Base-by-base conservation (phyloP, 768 basidiomycete genomes). In the Psilocybe sp. region DNA sequence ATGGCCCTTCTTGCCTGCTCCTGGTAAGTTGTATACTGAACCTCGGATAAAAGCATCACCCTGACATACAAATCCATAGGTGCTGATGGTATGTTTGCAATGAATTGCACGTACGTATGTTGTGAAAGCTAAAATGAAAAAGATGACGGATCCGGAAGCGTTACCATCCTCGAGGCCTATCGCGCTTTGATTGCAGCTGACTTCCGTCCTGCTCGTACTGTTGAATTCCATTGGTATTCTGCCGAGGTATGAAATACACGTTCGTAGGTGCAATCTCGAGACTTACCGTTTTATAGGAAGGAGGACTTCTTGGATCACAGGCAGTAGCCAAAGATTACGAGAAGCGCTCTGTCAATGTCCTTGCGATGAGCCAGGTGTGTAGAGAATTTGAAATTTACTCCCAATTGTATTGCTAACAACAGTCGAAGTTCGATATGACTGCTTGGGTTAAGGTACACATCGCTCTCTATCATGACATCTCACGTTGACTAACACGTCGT, bases 191-290 rank as follows among this genome's bases (percentile, higher is more conserved):
- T 91, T 55, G 75, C 78, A 20, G 77, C 84, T 34, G 80, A 83
- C 61, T 91, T 85, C 74, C 77, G 65, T 37, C 89, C 89, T 45
- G 68, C 73, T 51, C 78, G 79, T 39, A 71, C 82, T 5, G 74
- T 91, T 32, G 87, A 92, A 61, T 91, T 91, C 65, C 87, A 90
- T 56, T 90, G 87, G 89, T 92, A 89, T 62, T 84, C 87, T 44
- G 87, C 83, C 38, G 88, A 90, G 73, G 87, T 82, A 66, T 43
- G 48, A 31, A 31, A 33, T n/a, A 20, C n/a, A 31, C 42, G 14
- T 37, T 44, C 36, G 14, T 15, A 19, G 50, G 44, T 49, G 19
- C 43, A 40, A 46, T 19, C 44, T 42, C 36, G 18, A 51, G 34
- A 36, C 33, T 57, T 42, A 56, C 50, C 54, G 40, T 51, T 53